Evolutionary conservation across 1,139 yeast genomes (phyloP).

Genomic region (Zygosaccharomyces pseudobailii): DNA sequence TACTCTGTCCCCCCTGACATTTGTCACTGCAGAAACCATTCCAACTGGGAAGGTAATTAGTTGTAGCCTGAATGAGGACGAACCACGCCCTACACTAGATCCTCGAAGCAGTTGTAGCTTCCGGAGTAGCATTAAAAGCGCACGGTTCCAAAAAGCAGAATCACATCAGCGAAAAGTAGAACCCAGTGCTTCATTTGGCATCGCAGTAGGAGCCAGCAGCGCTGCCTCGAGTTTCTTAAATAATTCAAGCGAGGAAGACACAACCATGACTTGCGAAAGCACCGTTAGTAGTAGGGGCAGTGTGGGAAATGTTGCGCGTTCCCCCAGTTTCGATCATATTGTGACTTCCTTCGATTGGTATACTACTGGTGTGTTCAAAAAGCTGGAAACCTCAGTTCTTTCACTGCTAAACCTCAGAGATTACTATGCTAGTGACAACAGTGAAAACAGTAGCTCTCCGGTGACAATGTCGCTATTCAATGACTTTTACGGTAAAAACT

Average conservation of each 20-base stretch:
- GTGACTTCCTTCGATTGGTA: constrained; percentile 3
- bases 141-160: neutral
- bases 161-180: neutral
- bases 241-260: neutral
- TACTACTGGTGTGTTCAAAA: constrained; percentile 7
- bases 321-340: neutral
- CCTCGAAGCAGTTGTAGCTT: constrained; percentile 1
- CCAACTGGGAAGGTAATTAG: neutral
- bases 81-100: constrained; percentile 1
- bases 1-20: neutral
- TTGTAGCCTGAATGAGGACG: neutral
- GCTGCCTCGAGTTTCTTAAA: neutral
- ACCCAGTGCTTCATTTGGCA: neutral
- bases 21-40: neutral
- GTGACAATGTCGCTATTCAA: neutral
- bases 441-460: neutral
- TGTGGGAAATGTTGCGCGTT: neutral
- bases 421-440: neutral
- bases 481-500: neutral
- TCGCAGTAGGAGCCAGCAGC: neutral
- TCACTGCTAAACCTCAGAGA: constrained; percentile 5
- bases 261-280: neutral
- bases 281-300: neutral
- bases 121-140: neutral
- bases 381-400: constrained; percentile 7